Conservation (phyloP, 1,139 yeast genomes). For the Candida mesenterica region DNA sequence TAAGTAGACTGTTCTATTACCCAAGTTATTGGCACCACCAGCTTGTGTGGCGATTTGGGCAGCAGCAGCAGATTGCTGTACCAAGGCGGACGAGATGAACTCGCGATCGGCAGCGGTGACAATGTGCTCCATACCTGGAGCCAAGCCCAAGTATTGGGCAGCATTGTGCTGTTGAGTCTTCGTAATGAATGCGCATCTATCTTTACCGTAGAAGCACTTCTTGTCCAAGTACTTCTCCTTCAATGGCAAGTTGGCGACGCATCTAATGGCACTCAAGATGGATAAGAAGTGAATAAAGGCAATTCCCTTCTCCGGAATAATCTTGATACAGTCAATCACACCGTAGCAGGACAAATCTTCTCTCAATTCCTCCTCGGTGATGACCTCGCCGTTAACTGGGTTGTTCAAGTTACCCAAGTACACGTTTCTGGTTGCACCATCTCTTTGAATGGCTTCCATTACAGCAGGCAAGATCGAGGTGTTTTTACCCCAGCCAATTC, state of each 20-base stretch:
- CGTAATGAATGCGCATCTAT: constrained; percentile 73
- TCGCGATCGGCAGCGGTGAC: constrained; percentile 79
- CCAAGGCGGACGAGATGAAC: constrained; percentile 56
- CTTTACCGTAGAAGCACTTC: constrained; percentile 61
- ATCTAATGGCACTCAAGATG: constrained; percentile 55
- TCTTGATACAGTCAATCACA: constrained; percentile 54
- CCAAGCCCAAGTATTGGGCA: constrained; percentile 88
- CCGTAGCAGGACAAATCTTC: constrained; percentile 54
- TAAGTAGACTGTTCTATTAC: constrained; percentile 87
- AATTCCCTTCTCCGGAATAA: constrained; percentile 57
- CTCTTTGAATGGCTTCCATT: constrained; percentile 70
- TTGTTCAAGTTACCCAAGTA: constrained; percentile 72
- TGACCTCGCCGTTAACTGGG: constrained; percentile 42
- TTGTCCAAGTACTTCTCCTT: constrained; percentile 55
- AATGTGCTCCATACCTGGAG: constrained; percentile 85
- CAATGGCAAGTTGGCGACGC: constrained; percentile 56
- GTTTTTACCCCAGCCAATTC: constrained; percentile 71
- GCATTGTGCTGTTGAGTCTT: constrained; percentile 97
- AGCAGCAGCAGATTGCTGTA: constrained; percentile 69
- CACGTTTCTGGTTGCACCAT: constrained; percentile 90
- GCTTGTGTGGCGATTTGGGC: constrained; percentile 72
- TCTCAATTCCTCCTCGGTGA: constrained; percentile 57
- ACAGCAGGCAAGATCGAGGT: constrained; percentile 68
- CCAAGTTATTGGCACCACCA: constrained; percentile 76
- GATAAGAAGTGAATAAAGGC: constrained; percentile 62